These are phyloP conservation scores for Conticribra weissflogii DNA, from an alignment of 108 stramenopile genomes.

Conservation along the genomic window DNA sequence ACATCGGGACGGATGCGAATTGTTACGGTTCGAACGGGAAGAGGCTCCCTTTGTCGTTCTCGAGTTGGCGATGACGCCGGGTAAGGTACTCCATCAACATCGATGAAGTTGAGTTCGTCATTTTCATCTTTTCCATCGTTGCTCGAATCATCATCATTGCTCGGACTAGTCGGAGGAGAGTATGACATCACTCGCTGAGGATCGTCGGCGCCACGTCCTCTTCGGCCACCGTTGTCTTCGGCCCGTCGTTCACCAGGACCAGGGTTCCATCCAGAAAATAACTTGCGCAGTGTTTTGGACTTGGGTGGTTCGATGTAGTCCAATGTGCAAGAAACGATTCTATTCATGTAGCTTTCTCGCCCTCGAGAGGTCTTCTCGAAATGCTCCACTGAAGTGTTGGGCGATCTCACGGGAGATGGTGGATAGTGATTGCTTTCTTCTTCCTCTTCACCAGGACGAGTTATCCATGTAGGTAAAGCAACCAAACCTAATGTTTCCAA, in stretches of 20 bases:
- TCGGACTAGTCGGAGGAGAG: background rate
- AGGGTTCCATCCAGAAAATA: constrained; percentile 53
- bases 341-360: constrained; percentile 23
- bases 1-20: constrained; percentile 89
- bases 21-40: constrained; percentile 73
- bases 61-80: constrained; percentile 13
- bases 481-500: constrained; percentile 41
- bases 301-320: constrained; percentile 52
- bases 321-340: constrained; percentile 21
- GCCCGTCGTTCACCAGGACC: constrained; percentile 41
- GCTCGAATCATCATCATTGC: constrained; percentile 12
- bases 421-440: background rate
- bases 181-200: constrained; percentile 22
- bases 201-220: constrained; percentile 16
- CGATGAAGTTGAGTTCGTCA: constrained; percentile 27
- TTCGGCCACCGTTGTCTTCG: constrained; percentile 3
- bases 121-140: constrained; percentile 19
- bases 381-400: background rate
- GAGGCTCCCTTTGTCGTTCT: constrained; percentile 22
- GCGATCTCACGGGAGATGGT: background rate
- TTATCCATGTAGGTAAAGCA: constrained; percentile 42
- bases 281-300: constrained; percentile 27
- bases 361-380: constrained; percentile 18
- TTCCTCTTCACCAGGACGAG: constrained; percentile 11
- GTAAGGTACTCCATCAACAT: constrained; percentile 34